Conservation (phyloP, 352 stramenopile genomes). For the Achlya hypogyna region DNA sequence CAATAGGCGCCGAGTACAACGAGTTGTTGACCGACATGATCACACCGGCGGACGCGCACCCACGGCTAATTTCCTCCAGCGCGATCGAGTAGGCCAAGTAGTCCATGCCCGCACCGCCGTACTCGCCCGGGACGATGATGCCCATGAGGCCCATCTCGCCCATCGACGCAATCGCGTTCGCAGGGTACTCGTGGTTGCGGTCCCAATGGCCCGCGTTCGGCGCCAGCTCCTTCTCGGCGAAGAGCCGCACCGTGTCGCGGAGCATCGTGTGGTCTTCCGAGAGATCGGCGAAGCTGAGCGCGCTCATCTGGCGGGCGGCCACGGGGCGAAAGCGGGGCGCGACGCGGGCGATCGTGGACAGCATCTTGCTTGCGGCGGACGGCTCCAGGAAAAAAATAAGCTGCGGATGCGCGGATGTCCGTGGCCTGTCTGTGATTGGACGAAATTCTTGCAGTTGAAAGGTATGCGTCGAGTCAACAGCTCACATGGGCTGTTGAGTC, state of each 20-base stretch:
- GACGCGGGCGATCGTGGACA: neutral
- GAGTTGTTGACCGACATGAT: constrained; percentile 96
- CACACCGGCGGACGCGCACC: constrained; percentile 92
- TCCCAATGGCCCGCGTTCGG: constrained; percentile 88
- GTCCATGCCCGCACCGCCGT: constrained; percentile 90
- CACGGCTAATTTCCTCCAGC: constrained; percentile 96
- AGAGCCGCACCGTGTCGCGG: constrained; percentile 92
- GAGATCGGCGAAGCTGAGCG: constrained; percentile 32
- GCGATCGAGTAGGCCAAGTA: constrained; percentile 95
- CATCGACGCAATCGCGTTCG: constrained; percentile 72
- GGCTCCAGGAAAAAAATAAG: neutral
- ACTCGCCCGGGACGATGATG: constrained; percentile 83
- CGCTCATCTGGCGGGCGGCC: constrained; percentile 8
- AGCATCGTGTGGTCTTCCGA: constrained; percentile 96
- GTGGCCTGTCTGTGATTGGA: neutral
- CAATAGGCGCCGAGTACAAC: constrained; percentile 92
- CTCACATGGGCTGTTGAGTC: neutral
- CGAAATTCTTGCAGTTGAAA: neutral
- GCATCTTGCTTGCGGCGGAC: neutral
- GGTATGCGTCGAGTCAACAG: neutral
- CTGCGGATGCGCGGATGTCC: neutral
- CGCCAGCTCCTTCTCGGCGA: constrained; percentile 90
- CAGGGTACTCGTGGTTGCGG: constrained; percentile 78
- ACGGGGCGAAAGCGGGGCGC: neutral
- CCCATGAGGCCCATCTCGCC: constrained; percentile 95